Percentiles rank a stretch among this genome's conserved stretches.
Evolutionary conservation across 768 basidiomycete genomes (phyloP).

Genomic region (Dacryopinax primogenitus): DNA sequence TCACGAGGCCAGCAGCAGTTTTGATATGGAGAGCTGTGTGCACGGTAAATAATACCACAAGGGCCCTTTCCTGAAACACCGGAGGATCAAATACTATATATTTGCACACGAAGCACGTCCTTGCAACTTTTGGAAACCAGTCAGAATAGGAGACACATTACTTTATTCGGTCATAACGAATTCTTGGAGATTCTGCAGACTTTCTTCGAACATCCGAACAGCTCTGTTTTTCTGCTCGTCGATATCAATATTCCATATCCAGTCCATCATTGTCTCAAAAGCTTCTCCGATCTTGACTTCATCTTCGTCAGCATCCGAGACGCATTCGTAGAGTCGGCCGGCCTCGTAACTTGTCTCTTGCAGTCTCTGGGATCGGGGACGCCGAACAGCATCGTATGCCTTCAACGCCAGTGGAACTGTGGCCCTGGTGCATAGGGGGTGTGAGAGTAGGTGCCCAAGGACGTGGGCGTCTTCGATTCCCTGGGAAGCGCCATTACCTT

Average conservation of each 20-base stretch:
- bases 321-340: slow-evolving; percentile 25
- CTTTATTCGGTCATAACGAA: not conserved
- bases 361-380: slow-evolving; percentile 21
- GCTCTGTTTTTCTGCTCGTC: slow-evolving; percentile 12
- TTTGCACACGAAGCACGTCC: too few species aligned
- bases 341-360: slow-evolving; percentile 19
- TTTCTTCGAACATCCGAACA: slow-evolving; percentile 8
- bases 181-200: not conserved
- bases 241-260: slow-evolving; percentile 35
- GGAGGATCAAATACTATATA: too few species aligned
- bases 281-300: slow-evolving; percentile 32
- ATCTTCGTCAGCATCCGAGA: slow-evolving; percentile 30
- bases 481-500: slow-evolving; percentile 48
- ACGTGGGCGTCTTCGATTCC: slow-evolving; percentile 39
- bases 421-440: slow-evolving; percentile 23
- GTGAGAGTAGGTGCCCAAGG: slow-evolving; percentile 34
- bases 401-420: slow-evolving; percentile 21
- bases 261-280: slow-evolving; percentile 45
- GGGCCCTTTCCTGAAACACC: too few species aligned
- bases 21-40: too few species aligned
- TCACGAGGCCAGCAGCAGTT: too few species aligned
- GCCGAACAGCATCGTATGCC: slow-evolving; percentile 24
- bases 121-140: too few species aligned
- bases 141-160: too few species aligned
- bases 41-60: too few species aligned